These are phyloP conservation scores for Kwoniella newhampshirensis DNA, from an alignment of 768 basidiomycete species.

Conservation along the genomic window DNA sequence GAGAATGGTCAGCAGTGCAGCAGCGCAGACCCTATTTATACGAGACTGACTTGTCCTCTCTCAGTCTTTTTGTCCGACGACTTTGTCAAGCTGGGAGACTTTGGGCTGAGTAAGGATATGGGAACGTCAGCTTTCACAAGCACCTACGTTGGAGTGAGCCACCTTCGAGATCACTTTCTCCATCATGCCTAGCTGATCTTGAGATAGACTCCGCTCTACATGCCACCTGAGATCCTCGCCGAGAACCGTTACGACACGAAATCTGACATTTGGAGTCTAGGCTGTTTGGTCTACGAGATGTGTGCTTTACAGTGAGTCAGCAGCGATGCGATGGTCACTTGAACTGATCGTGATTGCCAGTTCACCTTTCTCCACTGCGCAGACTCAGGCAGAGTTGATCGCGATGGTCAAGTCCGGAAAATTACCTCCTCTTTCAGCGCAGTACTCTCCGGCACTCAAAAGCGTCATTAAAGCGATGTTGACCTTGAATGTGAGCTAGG, in stretches of 20 bases:
- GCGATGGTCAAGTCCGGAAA: constrained; percentile 46
- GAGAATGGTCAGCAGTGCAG: constrained; percentile 70
- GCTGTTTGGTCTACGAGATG: constrained; percentile 93
- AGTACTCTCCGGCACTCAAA: constrained; percentile 41
- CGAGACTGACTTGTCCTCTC: constrained; percentile 3
- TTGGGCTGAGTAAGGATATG: constrained; percentile 91
- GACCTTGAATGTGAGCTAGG: constrained; percentile 40
- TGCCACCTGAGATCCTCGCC: constrained; percentile 98
- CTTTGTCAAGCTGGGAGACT: constrained; percentile 93
- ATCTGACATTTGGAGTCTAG: constrained; percentile 97
- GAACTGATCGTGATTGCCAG: constrained; percentile 22
- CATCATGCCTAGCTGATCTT: too few species aligned
- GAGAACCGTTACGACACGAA: constrained; percentile 97
- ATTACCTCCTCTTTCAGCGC: constrained; percentile 44
- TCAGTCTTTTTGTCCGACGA: constrained; percentile 83
- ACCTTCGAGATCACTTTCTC: too few species aligned
- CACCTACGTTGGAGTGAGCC: constrained; percentile 90
- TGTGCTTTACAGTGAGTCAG: constrained; percentile 73
- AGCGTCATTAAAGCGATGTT: constrained; percentile 49
- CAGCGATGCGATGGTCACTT: neutral
- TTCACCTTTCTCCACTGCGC: constrained; percentile 50
- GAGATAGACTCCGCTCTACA: constrained; percentile 99
- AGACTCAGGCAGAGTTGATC: constrained; percentile 49
- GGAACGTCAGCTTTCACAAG: constrained; percentile 83
- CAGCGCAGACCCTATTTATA: neutral